phyloP scores from a whole-genome alignment of 164 flowering plant genomes.

The Tetracentron sinense region DNA sequence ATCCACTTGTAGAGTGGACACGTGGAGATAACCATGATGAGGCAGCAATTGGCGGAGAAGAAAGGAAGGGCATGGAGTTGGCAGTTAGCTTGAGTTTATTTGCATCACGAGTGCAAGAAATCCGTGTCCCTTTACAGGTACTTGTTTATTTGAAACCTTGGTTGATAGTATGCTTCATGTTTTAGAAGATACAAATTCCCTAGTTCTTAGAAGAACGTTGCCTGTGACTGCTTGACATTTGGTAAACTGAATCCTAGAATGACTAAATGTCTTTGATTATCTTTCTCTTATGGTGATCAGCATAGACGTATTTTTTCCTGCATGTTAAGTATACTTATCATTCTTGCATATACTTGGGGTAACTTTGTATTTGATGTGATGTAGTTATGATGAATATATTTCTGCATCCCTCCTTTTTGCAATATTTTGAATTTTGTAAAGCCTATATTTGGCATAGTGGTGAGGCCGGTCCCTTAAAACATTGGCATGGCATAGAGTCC shows the following conservation, averaged over 20 bases:
- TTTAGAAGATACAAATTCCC: background rate
- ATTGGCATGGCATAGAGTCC: too few relatives aligned
- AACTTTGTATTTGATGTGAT: background rate
- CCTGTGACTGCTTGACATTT: background rate
- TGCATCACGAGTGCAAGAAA: slow-evolving; percentile 98
- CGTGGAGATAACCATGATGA: slow-evolving; percentile 96
- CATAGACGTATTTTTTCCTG: background rate
- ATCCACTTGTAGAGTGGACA: slow-evolving; percentile 98
- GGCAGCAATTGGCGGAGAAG: slow-evolving; percentile 96
- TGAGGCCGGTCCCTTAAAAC: too few relatives aligned
- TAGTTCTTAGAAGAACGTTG: background rate
- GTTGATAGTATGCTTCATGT: background rate
- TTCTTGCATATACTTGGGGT: background rate
- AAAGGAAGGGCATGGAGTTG: slow-evolving; percentile 98
- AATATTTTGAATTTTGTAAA: too few relatives aligned
- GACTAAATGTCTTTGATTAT: too few relatives aligned
- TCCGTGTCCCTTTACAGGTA: slow-evolving; percentile 97
- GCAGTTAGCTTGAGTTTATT: slow-evolving; percentile 97
- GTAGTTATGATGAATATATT: too few relatives aligned
- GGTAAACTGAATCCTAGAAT: background rate
- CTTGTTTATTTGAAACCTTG: slow-evolving; percentile 3
- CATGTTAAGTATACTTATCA: background rate
- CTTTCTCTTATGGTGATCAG: background rate
- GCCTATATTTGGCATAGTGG: too few relatives aligned
- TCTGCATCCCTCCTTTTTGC: too few relatives aligned